phyloP scores from a whole-genome alignment of 2,329 filamentous ascomycete genomes.

The Ophiocordyceps sinensis region DNA sequence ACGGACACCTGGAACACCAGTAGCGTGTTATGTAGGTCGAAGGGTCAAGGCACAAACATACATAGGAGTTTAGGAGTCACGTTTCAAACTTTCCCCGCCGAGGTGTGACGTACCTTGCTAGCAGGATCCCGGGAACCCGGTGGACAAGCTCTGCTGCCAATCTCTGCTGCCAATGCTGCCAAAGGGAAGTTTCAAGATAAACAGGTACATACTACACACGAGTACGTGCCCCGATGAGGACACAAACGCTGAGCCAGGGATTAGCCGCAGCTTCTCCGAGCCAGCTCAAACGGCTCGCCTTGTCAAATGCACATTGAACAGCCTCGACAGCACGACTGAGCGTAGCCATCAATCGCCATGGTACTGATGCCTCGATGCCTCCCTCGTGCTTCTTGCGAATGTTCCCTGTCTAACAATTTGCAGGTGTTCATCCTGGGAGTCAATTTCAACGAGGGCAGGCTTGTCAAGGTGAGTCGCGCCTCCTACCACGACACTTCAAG shows the following conservation, averaged over 20 bases:
- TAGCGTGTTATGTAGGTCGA: too few species aligned
- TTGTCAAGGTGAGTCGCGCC: conserved; percentile 55
- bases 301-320: not conserved
- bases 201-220: not conserved
- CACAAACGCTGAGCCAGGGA: too few species aligned
- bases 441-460: conserved; percentile 70
- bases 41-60: too few species aligned
- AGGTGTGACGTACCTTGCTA: not conserved
- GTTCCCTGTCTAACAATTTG: not conserved
- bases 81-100: too few species aligned
- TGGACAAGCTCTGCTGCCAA: too few species aligned
- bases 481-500: not conserved
- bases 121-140: not conserved
- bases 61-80: too few species aligned
- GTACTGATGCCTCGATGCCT: conserved; percentile 2
- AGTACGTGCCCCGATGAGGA: too few species aligned
- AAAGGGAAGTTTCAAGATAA: too few species aligned
- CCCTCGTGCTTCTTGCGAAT: not conserved
- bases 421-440: conserved; percentile 76
- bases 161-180: too few species aligned
- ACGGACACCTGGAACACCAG: too few species aligned
- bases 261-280: conserved; percentile 15
- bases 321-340: too few species aligned
- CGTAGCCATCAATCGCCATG: conserved; percentile 4
- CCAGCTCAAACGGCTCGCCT: not conserved